These are phyloP conservation scores for Camelina neglecta DNA, from an alignment of 345 rosid genomes.

Conservation along the genomic window DNA sequence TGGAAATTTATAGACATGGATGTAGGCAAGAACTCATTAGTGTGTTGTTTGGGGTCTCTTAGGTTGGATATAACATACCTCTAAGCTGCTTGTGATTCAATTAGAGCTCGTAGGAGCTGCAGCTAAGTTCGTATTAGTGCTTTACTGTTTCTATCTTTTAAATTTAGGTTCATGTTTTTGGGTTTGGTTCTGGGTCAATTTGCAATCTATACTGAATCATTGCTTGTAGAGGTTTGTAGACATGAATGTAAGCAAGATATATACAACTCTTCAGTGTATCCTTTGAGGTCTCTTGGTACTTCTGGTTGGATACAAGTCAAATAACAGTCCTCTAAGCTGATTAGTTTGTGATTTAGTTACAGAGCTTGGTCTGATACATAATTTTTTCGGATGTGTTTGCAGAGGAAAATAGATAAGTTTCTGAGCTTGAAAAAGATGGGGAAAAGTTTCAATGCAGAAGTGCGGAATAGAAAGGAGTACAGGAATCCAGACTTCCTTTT, in stretches of 20 bases:
- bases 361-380: slow-evolving; percentile 6
- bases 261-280: not conserved
- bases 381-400: slow-evolving; percentile 36
- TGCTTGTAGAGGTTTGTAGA: not conserved
- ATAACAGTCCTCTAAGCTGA: slow-evolving; percentile 2
- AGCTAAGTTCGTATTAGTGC: not conserved
- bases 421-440: slow-evolving; percentile 77
- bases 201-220: not conserved
- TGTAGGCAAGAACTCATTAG: not conserved
- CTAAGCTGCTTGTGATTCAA: not conserved
- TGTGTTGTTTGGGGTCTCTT: slow-evolving; percentile 8
- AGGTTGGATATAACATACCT: not conserved
- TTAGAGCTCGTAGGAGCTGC: not conserved
- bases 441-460: slow-evolving; percentile 94
- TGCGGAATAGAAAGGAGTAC: slow-evolving; percentile 91
- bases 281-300: slow-evolving; percentile 3
- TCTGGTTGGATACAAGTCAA: not conserved
- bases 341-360: not conserved
- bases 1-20: too few species aligned
- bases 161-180: too few species aligned
- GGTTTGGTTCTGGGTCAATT: too few species aligned
- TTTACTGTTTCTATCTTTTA: not conserved
- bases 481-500: slow-evolving; percentile 92
- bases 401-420: slow-evolving; percentile 87
- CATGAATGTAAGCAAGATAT: slow-evolving; percentile 7